Base-by-base conservation (phyloP, 2,329 filamentous ascomycete genomes). In the Cylindrodendrum hubeiense region DNA sequence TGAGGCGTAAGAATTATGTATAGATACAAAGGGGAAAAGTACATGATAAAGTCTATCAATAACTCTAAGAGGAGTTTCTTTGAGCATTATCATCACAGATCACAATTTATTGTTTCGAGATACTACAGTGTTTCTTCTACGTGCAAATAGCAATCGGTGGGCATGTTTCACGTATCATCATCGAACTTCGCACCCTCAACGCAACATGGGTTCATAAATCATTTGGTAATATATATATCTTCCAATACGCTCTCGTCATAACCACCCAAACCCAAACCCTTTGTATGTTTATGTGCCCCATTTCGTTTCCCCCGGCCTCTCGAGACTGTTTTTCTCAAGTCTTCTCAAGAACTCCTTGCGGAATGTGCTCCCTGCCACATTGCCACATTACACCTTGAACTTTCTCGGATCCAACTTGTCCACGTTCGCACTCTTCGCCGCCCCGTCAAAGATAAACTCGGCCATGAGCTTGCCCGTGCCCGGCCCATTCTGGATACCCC, bases 401-500 rank as follows among this genome's bases (percentile, higher is more conserved):
- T 84, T 87, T 71, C 86, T 86, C 2, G 93, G 93, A 77, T 95
- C 90, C 68, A 95, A 77, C 39, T 84, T 86, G 2, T 82, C 82
- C 30, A 94, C 85, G 67, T 90, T 85, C 5, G 92, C 91, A 71
- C 91, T 94, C 74, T 79, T 90, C 1, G 91, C 87, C 65, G 82
- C 80, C 1, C 92, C 93, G 59, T 95, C 92, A 73, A 95, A 89
- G 2, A 96, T 82, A 79, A 93, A 89, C 79, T 95, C 92, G 39
- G 91, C 91, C 83, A 96, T 91, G 41, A 95, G 78, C 80, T 91
- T 93, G 4, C 93, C 93, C 8, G 95, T 98, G 1, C 87, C 96
- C 1, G 95, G 95, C 1, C 90, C 94, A 81, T 99, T 98, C 82
- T 98, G 95, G 22, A 99, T 97, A 0, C 96, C 96, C 96, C 96